Base-by-base conservation (phyloP, 805 yeast species). In the Candida sonorensis region DNA sequence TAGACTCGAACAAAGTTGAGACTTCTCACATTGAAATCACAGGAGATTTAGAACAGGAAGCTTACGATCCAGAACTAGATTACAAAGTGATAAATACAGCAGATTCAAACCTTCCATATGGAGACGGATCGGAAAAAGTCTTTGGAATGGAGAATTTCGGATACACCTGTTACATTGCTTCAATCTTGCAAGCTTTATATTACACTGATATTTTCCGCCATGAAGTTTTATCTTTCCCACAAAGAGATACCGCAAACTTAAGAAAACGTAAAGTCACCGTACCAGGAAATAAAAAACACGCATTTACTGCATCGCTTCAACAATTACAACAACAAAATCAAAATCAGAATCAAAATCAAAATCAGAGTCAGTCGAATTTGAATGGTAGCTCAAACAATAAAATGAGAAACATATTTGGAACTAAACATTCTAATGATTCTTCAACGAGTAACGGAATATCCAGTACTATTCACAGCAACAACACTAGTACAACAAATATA, bases 111-210 rank as follows among this genome's bases (percentile, higher is more conserved):
- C 36, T 62, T 38, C 80, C 79, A 8, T 76, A 56, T 49, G 88
- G 86, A 5, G 78, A 77, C 51, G 88, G 87, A 2, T 62, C 77
- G 6, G 64, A 71, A 38, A 82, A 81, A 53, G 69, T 82, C 15
- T 82, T 73, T 53, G 94, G 94, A 1, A 74, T 81, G 71, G 92
- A 83, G 51, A 83, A 83, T 51, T 82, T 81, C 48, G 95, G 94
- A 2, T 81, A 87, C 53, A 87, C 97, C 0, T 92, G 97, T 61
- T 90, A 90, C 61, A 84, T 95, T 58, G 92, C 92, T 48, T 85
- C 96, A 8, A 83, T 92, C 19, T 61, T 92, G 16, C 98, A 92
- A 55, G 85, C 94, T 44, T 67, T 90, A 8, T 90, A 74, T 62
- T 79, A 82, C 59, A 70, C 90, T 4, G 67, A 71, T 17, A 70